Evolutionary conservation across 805 yeast species (phyloP).

Genomic region (Kregervanrija delftensis): DNA sequence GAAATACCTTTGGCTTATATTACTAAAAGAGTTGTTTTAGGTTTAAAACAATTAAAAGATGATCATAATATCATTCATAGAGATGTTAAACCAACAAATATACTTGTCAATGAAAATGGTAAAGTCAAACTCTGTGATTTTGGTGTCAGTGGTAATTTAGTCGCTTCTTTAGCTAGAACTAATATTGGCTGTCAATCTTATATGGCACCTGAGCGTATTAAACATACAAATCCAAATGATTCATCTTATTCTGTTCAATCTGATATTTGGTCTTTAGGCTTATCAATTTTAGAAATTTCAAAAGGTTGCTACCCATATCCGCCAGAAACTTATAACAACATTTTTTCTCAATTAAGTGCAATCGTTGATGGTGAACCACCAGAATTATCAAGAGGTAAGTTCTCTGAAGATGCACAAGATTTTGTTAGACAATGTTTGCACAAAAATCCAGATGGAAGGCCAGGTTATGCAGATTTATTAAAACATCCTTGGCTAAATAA

Average conservation of each 20-base stretch:
- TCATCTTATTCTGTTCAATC: constrained; percentile 85
- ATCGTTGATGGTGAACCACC: constrained; percentile 97
- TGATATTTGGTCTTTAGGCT: constrained; percentile 92
- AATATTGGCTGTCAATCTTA: constrained; percentile 97
- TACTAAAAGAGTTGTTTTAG: constrained; percentile 71
- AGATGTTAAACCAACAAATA: constrained; percentile 95
- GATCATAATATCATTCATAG: constrained; percentile 89
- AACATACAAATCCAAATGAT: constrained; percentile 65
- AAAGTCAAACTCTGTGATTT: constrained; percentile 89
- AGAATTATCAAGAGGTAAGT: constrained; percentile 53
- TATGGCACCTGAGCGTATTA: constrained; percentile 97
- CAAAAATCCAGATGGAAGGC: constrained; percentile 76
- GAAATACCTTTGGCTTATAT: constrained; percentile 78
- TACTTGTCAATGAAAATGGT: constrained; percentile 71
- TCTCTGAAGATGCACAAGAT: constrained; percentile 69
- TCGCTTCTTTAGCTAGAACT: constrained; percentile 90
- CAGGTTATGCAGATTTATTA: constrained; percentile 68
- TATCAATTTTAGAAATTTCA: constrained; percentile 81
- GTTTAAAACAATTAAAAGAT: constrained; percentile 80
- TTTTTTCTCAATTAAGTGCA: constrained; percentile 89
- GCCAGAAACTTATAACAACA: constrained; percentile 83
- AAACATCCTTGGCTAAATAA: constrained; percentile 78
- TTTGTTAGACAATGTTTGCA: constrained; percentile 74
- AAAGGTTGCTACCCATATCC: constrained; percentile 95
- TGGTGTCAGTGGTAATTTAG: constrained; percentile 93